Percentiles rank a stretch among this genome's conserved stretches.
These are phyloP conservation scores for Fistulinella prunicolor DNA, from an alignment of 768 basidiomycete species.

Conservation along the genomic window DNA sequence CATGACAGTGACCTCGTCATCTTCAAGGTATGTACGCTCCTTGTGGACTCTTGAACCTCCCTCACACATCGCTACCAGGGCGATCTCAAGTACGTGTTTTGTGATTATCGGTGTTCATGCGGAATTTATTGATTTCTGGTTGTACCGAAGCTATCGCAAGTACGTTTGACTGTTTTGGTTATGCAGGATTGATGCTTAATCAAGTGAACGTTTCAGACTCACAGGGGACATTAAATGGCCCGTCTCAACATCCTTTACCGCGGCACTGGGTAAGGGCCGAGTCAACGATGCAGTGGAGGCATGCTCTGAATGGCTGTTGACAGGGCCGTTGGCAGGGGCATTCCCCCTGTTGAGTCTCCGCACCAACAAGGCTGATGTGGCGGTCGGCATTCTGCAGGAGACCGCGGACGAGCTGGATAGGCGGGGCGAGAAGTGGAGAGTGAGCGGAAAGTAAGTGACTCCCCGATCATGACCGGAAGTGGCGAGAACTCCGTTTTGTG, in stretches of 20 bases:
- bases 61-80: constrained; percentile 48
- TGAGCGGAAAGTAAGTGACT: constrained; percentile 64
- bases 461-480: background rate
- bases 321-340: constrained; percentile 74
- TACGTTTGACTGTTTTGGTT: constrained; percentile 35
- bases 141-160: constrained; percentile 72
- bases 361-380: constrained; percentile 95
- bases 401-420: constrained; percentile 66
- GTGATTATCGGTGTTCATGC: background rate
- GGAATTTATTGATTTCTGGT: constrained; percentile 2
- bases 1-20: constrained; percentile 64
- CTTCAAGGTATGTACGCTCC: constrained; percentile 61
- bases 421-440: constrained; percentile 69
- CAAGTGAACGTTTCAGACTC: constrained; percentile 48
- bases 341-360: constrained; percentile 84
- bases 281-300: background rate
- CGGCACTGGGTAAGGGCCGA: constrained; percentile 58
- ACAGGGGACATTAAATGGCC: constrained; percentile 91
- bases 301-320: constrained; percentile 4
- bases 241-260: constrained; percentile 66
- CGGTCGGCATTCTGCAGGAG: constrained; percentile 70
- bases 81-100: constrained; percentile 78
- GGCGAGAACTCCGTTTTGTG: background rate
- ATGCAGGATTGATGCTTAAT: constrained; percentile 1
- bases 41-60: background rate